Base-by-base conservation (phyloP, 164 flowering plant genomes). In the Vitis cinerea region DNA sequence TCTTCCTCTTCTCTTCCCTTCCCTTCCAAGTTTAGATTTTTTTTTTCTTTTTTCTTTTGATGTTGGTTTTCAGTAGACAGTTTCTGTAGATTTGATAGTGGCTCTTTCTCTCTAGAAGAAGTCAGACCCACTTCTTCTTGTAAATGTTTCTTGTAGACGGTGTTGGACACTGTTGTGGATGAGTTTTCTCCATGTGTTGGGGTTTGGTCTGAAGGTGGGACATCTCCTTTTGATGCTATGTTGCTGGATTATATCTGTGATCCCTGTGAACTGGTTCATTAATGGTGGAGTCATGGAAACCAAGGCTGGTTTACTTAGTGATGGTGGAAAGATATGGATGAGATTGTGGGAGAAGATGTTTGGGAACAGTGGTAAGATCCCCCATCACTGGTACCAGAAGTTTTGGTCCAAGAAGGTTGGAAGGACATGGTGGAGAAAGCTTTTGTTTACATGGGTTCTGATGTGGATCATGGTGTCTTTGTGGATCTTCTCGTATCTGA, bases 201-300 rank as follows among this genome's bases (percentile, higher is more conserved):
- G 85, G 61, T 84, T 87, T 82, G 85, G 83, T 56, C 70, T 88
- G 51, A 86, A 89, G 78, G 79, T 81, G 75, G 90, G 88, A 66
- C 83, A 83, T 73, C 80, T 89, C 14, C 50, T 87, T 66, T 82
- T 83, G 82, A 75, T 78, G 87, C 76, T 88, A 77, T 85, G 90
- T 64, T 81, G 87, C 76, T 86, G 86, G 87, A 55, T 84, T 61
- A 59, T 84, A 10, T 81, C 85, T 56, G 74, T 81, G 72, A 80
- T 87, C 71, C 82, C 89, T 65, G 82, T 87, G 88, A 88, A 75
- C 78, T 85, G 90, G 88, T 80, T 85, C 72, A 64, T 74, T 83
- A 73, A 74, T 82, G 83, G 84, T 73, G 91, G 78, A 75, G 49
- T 78, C 6, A 79, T 86, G 86, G 88, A 79, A 12, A 64, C 76